Evolutionary conservation across 768 basidiomycete genomes (phyloP).

Genomic region (Xerocomellus intermedius): DNA sequence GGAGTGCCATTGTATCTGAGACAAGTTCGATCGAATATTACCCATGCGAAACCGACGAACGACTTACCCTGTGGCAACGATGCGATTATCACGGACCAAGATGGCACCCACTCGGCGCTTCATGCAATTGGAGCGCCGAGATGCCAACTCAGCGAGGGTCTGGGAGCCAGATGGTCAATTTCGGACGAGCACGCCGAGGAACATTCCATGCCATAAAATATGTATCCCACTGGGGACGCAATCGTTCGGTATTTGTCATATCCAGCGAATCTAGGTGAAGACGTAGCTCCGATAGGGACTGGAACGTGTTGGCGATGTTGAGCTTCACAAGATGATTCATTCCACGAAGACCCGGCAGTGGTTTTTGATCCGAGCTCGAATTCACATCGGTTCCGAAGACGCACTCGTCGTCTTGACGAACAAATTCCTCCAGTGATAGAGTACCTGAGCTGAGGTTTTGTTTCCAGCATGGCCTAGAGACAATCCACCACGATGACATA

Average conservation of each 20-base stretch:
- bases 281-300: slow-evolving; percentile 51
- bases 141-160: slow-evolving; percentile 89
- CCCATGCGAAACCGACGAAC: not conserved
- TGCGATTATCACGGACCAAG: slow-evolving; percentile 78
- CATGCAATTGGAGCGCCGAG: slow-evolving; percentile 93
- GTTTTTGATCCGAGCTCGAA: slow-evolving; percentile 17
- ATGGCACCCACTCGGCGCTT: slow-evolving; percentile 95
- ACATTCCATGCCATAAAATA: slow-evolving; percentile 84
- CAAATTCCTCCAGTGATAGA: slow-evolving; percentile 66
- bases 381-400: slow-evolving; percentile 50
- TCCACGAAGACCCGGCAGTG: slow-evolving; percentile 17
- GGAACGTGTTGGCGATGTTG: slow-evolving; percentile 64
- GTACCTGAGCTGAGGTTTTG: slow-evolving; percentile 15
- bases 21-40: slow-evolving; percentile 1
- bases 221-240: slow-evolving; percentile 90
- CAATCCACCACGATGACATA: slow-evolving; percentile 28
- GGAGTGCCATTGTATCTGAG: slow-evolving; percentile 94
- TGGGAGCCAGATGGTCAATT: slow-evolving; percentile 30
- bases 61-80: slow-evolving; percentile 73
- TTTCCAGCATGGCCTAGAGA: slow-evolving; percentile 9
- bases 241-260: slow-evolving; percentile 66
- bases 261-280: slow-evolving; percentile 65
- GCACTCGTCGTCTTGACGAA: slow-evolving; percentile 65
- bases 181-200: not conserved
- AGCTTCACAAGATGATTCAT: slow-evolving; percentile 53